Conservation (phyloP, 2,329 filamentous ascomycete genomes). For the Dothistroma septosporum region DNA sequence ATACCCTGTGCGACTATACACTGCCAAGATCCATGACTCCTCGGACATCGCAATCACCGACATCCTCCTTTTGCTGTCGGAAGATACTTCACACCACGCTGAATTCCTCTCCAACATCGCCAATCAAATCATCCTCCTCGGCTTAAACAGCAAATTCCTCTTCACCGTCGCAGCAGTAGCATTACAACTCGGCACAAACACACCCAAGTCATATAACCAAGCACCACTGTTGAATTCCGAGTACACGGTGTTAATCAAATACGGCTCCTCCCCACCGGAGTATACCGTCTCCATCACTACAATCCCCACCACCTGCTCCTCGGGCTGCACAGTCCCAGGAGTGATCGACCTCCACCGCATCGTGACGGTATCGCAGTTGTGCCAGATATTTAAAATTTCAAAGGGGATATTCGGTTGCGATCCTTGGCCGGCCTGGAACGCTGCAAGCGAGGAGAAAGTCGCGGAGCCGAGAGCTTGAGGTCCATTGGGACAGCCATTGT, state of each 20-base stretch:
- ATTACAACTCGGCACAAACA: conserved; percentile 22
- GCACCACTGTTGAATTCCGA: conserved; percentile 33
- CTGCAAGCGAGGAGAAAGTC: conserved; percentile 28
- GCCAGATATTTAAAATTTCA: conserved; percentile 32
- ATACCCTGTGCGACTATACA: not conserved
- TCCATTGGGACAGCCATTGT: conserved; percentile 27
- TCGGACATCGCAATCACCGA: too few species aligned
- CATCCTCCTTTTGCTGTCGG: too few species aligned
- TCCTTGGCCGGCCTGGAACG: conserved; percentile 31
- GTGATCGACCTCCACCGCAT: conserved; percentile 28
- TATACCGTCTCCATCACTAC: conserved; percentile 27
- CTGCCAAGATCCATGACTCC: too few species aligned
- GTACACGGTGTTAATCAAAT: conserved; percentile 30
- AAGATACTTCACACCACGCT: too few species aligned
- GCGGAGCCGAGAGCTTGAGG: conserved; percentile 22
- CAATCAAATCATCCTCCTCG: conserved; percentile 1
- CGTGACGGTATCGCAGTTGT: conserved; percentile 32
- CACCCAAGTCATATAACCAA: conserved; percentile 28
- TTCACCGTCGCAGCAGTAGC: conserved; percentile 8
- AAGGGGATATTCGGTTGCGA: conserved; percentile 31
- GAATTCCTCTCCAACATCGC: not conserved
- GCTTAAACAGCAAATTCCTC: conserved; percentile 2
- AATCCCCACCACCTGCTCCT: conserved; percentile 28
- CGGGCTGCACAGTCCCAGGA: conserved; percentile 19
- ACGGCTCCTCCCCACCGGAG: conserved; percentile 22